These are phyloP conservation scores for Microstroma glucosiphilum DNA, from an alignment of 1,284 basidiomycete species.

Conservation along the genomic window DNA sequence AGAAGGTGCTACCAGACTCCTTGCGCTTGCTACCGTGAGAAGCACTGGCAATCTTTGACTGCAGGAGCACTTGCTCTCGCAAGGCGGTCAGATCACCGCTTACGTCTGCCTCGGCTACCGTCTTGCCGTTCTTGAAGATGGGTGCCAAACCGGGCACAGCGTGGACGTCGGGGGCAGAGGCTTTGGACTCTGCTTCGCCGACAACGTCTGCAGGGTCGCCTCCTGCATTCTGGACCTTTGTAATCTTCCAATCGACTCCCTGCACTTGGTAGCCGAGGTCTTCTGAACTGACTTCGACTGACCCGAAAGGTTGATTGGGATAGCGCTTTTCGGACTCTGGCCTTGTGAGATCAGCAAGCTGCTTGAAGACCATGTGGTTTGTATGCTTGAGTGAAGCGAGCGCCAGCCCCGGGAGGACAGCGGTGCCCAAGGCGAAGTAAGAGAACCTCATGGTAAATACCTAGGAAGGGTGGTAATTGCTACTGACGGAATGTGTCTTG, in stretches of 20 bases:
- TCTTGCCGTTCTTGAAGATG: constrained; percentile 1
- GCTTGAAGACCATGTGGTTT: constrained; percentile 5
- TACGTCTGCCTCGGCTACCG: constrained; percentile 2
- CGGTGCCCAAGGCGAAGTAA: neutral
- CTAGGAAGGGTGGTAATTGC: neutral
- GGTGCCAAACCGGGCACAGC: neutral
- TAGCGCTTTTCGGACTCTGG: constrained; percentile 1
- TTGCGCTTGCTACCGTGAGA: neutral
- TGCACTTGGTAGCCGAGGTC: neutral
- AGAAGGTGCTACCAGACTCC: constrained; percentile 25
- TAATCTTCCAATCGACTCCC: constrained; percentile 11
- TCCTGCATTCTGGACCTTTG: neutral
- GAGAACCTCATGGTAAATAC: neutral
- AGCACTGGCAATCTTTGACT: neutral
- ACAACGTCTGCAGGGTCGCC: neutral
- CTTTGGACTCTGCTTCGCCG: neutral
- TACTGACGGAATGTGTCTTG: neutral
- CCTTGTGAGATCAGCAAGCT: constrained; percentile 11
- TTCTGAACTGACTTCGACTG: constrained; percentile 5
- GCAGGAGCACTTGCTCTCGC: neutral
- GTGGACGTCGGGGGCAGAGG: neutral
- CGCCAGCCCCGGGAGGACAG: neutral
- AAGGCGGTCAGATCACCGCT: neutral
- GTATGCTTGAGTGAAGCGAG: constrained; percentile 11
- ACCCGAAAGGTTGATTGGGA: constrained; percentile 1